Evolutionary conservation across 2,329 filamentous ascomycete species (phyloP).

Genomic region (Blumeriella jaapii): DNA sequence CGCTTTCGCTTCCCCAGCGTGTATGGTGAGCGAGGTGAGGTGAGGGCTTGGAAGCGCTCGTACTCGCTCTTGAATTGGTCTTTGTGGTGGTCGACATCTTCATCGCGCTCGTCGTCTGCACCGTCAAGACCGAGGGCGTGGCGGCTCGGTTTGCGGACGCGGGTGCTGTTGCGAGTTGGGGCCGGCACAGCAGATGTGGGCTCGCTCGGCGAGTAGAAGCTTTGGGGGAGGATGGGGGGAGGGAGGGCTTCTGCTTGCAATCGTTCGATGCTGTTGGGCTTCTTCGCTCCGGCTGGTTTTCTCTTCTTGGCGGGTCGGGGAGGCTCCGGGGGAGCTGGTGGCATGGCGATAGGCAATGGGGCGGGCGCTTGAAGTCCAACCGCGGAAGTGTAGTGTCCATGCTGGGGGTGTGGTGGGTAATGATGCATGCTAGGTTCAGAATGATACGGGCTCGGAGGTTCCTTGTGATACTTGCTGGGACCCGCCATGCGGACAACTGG

Average conservation of each 20-base stretch:
- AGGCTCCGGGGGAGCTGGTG: too few species aligned
- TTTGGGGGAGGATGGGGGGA: conserved; percentile 1
- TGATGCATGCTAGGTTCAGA: too few species aligned
- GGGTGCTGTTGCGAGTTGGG: conserved; percentile 14
- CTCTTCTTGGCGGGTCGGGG: too few species aligned
- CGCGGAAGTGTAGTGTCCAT: too few species aligned
- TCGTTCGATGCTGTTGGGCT: neutral
- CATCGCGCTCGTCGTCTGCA: conserved; percentile 11
- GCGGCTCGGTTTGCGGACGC: conserved; percentile 15
- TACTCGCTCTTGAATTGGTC: conserved; percentile 21
- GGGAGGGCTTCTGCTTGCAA: neutral
- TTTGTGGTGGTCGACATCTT: conserved; percentile 11
- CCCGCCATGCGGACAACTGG: too few species aligned
- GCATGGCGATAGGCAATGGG: too few species aligned
- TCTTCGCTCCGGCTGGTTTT: too few species aligned
- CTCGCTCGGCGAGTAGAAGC: too few species aligned
- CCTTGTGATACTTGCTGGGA: too few species aligned
- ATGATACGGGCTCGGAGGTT: too few species aligned
- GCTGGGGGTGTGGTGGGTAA: too few species aligned
- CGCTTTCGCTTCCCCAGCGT: conserved; percentile 21
- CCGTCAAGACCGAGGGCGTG: conserved; percentile 10
- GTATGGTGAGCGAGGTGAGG: conserved; percentile 16
- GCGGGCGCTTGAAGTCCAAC: too few species aligned
- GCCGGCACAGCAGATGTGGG: conserved; percentile 5
- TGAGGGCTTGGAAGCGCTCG: conserved; percentile 22